Evolutionary conservation across 345 rosid genomes (phyloP).

Genomic region (Cochlearia excelsa): DNA sequence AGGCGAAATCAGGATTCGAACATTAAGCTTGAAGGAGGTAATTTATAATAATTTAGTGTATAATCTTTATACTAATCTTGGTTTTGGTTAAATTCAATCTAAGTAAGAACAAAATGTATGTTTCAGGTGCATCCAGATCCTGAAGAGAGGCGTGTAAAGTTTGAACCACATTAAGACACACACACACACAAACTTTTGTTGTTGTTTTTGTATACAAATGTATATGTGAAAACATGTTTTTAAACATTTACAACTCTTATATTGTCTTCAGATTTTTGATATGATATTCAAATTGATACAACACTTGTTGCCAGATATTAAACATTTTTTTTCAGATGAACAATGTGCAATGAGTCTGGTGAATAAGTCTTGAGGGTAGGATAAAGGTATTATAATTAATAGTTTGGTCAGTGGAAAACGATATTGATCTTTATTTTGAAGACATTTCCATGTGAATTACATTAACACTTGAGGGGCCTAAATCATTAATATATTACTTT

Average conservation of each 20-base stretch:
- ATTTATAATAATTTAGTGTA: background rate
- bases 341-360: no score
- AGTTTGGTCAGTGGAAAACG: no score
- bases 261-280: background rate
- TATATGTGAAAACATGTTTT: background rate
- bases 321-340: no score
- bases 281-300: no score
- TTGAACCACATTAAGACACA: slow-evolving; percentile 14
- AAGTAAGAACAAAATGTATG: background rate
- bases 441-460: no score
- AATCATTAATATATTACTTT: no score
- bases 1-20: slow-evolving; percentile 69
- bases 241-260: slow-evolving; percentile 1
- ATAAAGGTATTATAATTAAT: no score
- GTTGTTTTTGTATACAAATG: slow-evolving; percentile 14
- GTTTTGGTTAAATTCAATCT: background rate
- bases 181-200: background rate
- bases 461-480: no score
- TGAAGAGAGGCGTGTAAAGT: slow-evolving; percentile 25
- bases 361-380: no score
- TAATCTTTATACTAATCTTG: background rate
- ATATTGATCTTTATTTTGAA: no score
- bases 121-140: slow-evolving; percentile 25
- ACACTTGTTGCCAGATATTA: no score
- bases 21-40: slow-evolving; percentile 50